Evolutionary conservation across 2,329 filamentous ascomycete species (phyloP), one percentile per base, ranked within the genome.

Genomic region (Chaetoscypha palmicola): DNA sequence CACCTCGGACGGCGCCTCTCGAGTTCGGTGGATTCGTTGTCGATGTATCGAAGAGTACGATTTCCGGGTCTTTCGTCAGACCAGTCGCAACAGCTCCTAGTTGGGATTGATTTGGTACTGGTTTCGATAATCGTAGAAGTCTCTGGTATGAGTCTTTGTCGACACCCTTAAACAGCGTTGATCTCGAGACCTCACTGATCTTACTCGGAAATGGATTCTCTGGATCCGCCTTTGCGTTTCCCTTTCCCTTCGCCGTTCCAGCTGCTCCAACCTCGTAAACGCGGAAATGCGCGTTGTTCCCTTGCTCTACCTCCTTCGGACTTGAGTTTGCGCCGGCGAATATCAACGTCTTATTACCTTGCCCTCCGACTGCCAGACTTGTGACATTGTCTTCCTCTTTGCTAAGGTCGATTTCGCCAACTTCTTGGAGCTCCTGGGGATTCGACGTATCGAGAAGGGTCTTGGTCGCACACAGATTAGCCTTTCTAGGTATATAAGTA

Each of bases 321-420:
- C 82, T 84, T 47, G 87, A 89, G 64, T 95, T 96, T 67, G 95
- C 82, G 42, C 89, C 89, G 20, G 89, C 86, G 53, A 86, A 81
- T 5, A 79, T 66, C 32, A 76, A 62, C 4, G 76, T 76, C 40
- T 61, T 70, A 56, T 73, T 80, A 39, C 68, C 70, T 65, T 69
- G 76, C 60, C 68, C 74, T 52, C 87, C 80, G 41, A 83, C 77
- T 32, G 81, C 87, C 38, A 96, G 72, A 43, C 85, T 90, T 52
- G 84, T 88, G 46, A 94, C 86, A 45, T 85, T 94, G 66, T 97
- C 91, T 68, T 96, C 90, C 60, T 90, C 79, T 55, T 79, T 76
- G 49, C 85, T 85, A 38, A 95, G 78, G 47, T 88, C 80, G 58
- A 91, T 72, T 55, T 94, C 86, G 52, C 81, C 77, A 17, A 74